phyloP scores from a whole-genome alignment of 2,329 filamentous ascomycete species.

The Fulvia fulva region DNA sequence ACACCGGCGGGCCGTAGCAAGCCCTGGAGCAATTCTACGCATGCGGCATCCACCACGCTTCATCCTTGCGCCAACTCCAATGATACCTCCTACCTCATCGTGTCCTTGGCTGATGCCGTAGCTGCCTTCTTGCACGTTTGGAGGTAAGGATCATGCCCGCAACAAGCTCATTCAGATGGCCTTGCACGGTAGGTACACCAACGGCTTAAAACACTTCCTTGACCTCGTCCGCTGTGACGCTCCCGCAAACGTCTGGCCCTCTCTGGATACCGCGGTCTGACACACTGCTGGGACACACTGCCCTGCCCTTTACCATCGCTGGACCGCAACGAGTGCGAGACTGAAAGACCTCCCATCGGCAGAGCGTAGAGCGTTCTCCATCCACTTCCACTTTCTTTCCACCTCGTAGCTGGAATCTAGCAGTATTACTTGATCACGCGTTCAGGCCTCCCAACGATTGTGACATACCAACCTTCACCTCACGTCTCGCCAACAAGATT shows the following conservation, averaged over 20 bases:
- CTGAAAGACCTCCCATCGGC: not conserved
- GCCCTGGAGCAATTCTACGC: slow-evolving; percentile 4
- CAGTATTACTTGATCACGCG: not conserved
- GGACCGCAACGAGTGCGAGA: not conserved
- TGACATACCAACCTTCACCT: not conserved
- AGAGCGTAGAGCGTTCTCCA: not conserved
- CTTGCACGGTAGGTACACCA: not conserved
- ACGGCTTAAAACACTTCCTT: not conserved
- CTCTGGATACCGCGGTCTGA: not conserved
- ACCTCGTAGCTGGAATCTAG: not conserved
- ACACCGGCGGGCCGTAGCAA: not conserved
- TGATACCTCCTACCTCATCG: not conserved
- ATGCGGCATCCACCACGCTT: not conserved
- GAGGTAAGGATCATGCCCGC: slow-evolving; percentile 9
- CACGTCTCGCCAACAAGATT: too few species aligned
- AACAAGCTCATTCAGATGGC: not conserved
- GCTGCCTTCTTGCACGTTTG: slow-evolving; percentile 2
- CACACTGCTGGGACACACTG: not conserved
- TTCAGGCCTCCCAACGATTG: not conserved
- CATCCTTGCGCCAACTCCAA: slow-evolving; percentile 4
- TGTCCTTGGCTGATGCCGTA: not conserved
- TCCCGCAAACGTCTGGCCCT: not conserved
- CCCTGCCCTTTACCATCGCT: not conserved
- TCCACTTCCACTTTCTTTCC: not conserved
- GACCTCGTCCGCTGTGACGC: not conserved